Conservation (phyloP, 352 stramenopile genomes). For the Globisporangium okanoganense region DNA sequence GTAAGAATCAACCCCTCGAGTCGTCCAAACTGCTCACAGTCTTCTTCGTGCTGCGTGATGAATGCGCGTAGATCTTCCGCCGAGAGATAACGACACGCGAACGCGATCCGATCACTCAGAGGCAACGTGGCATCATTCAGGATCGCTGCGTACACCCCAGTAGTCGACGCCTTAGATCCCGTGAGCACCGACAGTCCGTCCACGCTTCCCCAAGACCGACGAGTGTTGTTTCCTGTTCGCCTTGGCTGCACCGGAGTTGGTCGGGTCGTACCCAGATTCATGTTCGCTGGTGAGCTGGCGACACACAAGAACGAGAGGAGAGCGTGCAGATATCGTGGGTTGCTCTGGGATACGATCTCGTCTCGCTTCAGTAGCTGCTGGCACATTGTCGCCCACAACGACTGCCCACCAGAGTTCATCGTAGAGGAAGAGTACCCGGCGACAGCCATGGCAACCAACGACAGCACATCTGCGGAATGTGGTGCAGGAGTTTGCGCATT, state of each 20-base stretch:
- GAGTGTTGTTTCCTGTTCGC: slow-evolving; percentile 25
- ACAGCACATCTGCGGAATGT: slow-evolving; percentile 71
- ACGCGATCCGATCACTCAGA: slow-evolving; percentile 88
- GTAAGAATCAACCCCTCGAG: slow-evolving; percentile 91
- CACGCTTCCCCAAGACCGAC: slow-evolving; percentile 59
- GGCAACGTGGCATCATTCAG: slow-evolving; percentile 84
- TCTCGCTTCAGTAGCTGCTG: slow-evolving; percentile 72
- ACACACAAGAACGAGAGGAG: slow-evolving; percentile 73
- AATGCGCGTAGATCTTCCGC: slow-evolving; percentile 81
- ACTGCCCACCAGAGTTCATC: slow-evolving; percentile 33
- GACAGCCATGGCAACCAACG: slow-evolving; percentile 87
- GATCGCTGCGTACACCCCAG: slow-evolving; percentile 64
- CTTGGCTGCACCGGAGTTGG: slow-evolving; percentile 25
- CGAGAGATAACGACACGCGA: slow-evolving; percentile 90
- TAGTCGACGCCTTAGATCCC: slow-evolving; percentile 13
- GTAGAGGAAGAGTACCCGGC: slow-evolving; percentile 69
- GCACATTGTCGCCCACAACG: slow-evolving; percentile 77
- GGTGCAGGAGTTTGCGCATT: slow-evolving; percentile 20
- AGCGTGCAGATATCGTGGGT: slow-evolving; percentile 79
- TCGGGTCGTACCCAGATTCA: slow-evolving; percentile 21
- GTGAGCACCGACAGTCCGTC: slow-evolving; percentile 45
- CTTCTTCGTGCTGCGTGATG: slow-evolving; percentile 69
- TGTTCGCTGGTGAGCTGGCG: slow-evolving; percentile 29
- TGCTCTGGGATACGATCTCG: slow-evolving; percentile 56
- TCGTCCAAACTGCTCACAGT: slow-evolving; percentile 78